Conservation (phyloP, 83 land plant species). For the Picea mariana region DNA sequence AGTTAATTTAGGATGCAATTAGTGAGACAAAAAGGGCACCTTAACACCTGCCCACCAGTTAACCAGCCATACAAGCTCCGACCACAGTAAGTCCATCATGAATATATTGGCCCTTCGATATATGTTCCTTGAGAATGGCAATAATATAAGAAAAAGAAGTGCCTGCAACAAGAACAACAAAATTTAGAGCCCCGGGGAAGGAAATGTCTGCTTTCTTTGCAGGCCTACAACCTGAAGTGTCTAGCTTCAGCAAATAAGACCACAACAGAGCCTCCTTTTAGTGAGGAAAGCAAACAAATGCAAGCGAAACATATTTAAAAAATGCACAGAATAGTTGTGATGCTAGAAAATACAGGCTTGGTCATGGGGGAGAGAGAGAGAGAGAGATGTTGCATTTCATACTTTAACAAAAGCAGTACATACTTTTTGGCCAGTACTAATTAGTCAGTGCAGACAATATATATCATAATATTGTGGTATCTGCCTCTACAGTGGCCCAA, state of each 20-base stretch:
- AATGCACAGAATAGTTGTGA: not conserved
- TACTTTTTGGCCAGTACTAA: not conserved
- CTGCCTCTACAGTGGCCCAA: not conserved
- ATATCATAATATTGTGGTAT: not conserved
- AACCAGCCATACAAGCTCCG: constrained; percentile 93
- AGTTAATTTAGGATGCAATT: not conserved
- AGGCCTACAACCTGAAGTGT: not conserved
- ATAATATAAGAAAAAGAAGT: constrained; percentile 31
- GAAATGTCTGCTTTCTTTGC: not conserved
- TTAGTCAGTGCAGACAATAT: not conserved
- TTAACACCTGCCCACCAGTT: constrained; percentile 97
- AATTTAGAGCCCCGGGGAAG: not conserved
- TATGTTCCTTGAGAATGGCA: constrained; percentile 55
- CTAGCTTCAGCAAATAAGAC: not conserved
- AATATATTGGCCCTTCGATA: constrained; percentile 65
- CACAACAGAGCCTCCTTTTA: not conserved
- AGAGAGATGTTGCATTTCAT: not conserved
- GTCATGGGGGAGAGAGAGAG: not conserved
- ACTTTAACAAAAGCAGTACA: not conserved
- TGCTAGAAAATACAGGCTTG: not conserved
- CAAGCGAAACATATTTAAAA: not conserved
- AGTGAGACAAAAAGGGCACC: constrained; percentile 36
- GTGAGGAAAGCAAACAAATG: not conserved
- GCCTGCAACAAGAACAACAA: constrained; percentile 31
- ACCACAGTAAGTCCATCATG: constrained; percentile 83